Evolutionary conservation across 768 basidiomycete species (phyloP).

Genomic region (Lenzites betulinus): DNA sequence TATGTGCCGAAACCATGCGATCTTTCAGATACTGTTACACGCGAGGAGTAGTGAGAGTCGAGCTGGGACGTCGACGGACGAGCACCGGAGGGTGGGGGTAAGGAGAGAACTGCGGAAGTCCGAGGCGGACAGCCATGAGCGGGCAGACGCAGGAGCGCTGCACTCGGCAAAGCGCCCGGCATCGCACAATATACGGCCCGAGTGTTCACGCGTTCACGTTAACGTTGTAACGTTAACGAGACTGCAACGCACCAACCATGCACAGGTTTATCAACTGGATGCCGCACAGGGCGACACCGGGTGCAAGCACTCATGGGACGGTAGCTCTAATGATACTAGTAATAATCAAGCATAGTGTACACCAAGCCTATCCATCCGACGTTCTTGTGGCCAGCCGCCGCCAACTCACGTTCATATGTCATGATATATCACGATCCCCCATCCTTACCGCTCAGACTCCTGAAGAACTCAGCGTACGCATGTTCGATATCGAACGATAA

Average conservation of each 20-base stretch:
- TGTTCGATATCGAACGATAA: conserved; percentile 96
- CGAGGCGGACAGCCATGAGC: not conserved
- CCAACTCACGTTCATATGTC: too few species aligned
- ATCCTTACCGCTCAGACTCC: conserved; percentile 58
- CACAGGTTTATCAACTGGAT: not conserved
- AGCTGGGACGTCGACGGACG: not conserved
- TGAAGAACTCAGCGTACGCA: conserved; percentile 92
- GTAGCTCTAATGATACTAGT: too few species aligned
- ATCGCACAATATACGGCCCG: too few species aligned
- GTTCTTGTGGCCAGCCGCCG: too few species aligned
- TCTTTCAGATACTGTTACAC: not conserved
- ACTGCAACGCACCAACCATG: too few species aligned
- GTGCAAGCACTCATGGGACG: too few species aligned
- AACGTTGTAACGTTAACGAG: too few species aligned
- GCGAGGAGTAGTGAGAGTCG: not conserved
- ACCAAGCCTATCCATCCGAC: too few species aligned
- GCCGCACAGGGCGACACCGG: not conserved
- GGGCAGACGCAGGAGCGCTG: not conserved
- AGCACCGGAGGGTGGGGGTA: not conserved
- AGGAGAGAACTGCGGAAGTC: not conserved
- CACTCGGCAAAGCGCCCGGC: not conserved
- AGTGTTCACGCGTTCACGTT: too few species aligned
- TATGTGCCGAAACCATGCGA: conserved; percentile 22
- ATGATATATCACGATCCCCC: conserved; percentile 16
- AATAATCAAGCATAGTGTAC: too few species aligned